Percentiles rank a stretch among this genome's conserved stretches.
Evolutionary conservation across 2,329 filamentous ascomycete genomes (phyloP).

Genomic region (Thelonectria olida): DNA sequence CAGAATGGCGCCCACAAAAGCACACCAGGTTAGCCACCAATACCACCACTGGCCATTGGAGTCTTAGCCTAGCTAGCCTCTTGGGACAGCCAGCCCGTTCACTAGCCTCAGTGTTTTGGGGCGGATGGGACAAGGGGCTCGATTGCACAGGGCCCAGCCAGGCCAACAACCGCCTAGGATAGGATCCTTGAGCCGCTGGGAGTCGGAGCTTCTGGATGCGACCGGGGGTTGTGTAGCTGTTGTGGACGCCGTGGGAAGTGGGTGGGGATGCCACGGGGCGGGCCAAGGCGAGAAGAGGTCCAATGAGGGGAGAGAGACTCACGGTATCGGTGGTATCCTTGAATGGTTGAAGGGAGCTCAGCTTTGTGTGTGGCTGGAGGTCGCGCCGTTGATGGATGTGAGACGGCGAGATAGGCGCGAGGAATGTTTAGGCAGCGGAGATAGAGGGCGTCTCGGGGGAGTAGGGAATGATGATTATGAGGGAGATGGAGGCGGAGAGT

Average conservation of each 20-base stretch:
- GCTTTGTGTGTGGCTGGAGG: slow-evolving; percentile 32
- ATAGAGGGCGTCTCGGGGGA: background rate
- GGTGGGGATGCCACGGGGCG: slow-evolving; percentile 30
- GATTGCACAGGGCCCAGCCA: slow-evolving; percentile 9
- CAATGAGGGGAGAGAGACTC: slow-evolving; percentile 25
- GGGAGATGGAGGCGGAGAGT: background rate
- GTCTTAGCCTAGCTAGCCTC: slow-evolving; percentile 27
- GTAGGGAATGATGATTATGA: background rate
- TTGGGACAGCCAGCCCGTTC: slow-evolving; percentile 6
- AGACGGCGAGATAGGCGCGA: background rate
- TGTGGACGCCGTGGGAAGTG: slow-evolving; percentile 28
- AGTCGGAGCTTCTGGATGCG: slow-evolving; percentile 25
- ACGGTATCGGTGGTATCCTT: slow-evolving; percentile 29
- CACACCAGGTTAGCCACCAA: slow-evolving; percentile 19
- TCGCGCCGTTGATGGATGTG: slow-evolving; percentile 8
- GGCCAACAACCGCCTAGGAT: slow-evolving; percentile 20
- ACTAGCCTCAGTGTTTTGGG: slow-evolving; percentile 14
- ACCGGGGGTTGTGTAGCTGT: slow-evolving; percentile 17
- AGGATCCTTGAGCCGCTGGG: slow-evolving; percentile 22
- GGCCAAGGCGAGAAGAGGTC: slow-evolving; percentile 29
- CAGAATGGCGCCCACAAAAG: slow-evolving; percentile 29
- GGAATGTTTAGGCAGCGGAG: background rate
- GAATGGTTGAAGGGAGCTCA: slow-evolving; percentile 23
- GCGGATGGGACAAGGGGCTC: slow-evolving; percentile 23
- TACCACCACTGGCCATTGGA: slow-evolving; percentile 35